A percentile compares a stretch with the other conserved stretches of the same genome.
Conservation (phyloP, 495 filamentous ascomycete genomes). For the Aspergillus bridgeri region DNA sequence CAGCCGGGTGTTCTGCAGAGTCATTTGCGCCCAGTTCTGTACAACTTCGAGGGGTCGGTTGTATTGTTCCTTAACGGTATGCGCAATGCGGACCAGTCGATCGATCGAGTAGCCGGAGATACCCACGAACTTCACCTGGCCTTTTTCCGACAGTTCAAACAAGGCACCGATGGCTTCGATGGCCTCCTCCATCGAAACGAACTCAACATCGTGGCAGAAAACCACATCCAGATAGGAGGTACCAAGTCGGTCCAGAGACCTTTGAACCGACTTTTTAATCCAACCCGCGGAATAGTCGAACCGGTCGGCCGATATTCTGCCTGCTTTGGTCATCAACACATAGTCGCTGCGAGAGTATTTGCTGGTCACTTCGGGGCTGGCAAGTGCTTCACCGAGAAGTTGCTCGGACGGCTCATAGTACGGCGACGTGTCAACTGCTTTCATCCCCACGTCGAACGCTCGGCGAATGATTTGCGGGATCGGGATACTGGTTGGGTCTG, state of each 20-base stretch:
- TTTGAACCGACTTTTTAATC: background rate
- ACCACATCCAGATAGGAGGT: conserved; percentile 60
- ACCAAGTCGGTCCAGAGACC: conserved; percentile 30
- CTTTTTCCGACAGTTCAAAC: conserved; percentile 60
- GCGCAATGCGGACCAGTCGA: background rate
- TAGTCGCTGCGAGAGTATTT: conserved; percentile 50
- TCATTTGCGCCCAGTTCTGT: conserved; percentile 80
- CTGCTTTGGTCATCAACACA: conserved; percentile 59
- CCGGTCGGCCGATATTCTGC: conserved; percentile 45
- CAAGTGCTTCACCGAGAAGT: conserved; percentile 71
- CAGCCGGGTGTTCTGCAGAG: conserved; percentile 71
- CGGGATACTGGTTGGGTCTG: conserved; percentile 63
- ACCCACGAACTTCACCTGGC: background rate
- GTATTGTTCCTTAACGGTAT: conserved; percentile 52
- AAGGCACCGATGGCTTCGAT: conserved; percentile 58
- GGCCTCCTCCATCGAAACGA: conserved; percentile 51
- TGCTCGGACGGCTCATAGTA: conserved; percentile 88
- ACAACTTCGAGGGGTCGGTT: conserved; percentile 78
- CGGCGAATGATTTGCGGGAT: conserved; percentile 64
- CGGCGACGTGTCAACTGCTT: conserved; percentile 83
- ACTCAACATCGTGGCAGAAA: conserved; percentile 65
- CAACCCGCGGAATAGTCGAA: conserved; percentile 58
- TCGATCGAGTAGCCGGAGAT: background rate
- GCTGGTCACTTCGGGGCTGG: conserved; percentile 45
- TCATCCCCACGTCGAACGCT: conserved; percentile 67